Percentiles rank a stretch among this genome's conserved stretches.
These are phyloP conservation scores for Colletotrichum tabaci DNA, from an alignment of 2,329 filamentous ascomycete species.

Conservation along the genomic window DNA sequence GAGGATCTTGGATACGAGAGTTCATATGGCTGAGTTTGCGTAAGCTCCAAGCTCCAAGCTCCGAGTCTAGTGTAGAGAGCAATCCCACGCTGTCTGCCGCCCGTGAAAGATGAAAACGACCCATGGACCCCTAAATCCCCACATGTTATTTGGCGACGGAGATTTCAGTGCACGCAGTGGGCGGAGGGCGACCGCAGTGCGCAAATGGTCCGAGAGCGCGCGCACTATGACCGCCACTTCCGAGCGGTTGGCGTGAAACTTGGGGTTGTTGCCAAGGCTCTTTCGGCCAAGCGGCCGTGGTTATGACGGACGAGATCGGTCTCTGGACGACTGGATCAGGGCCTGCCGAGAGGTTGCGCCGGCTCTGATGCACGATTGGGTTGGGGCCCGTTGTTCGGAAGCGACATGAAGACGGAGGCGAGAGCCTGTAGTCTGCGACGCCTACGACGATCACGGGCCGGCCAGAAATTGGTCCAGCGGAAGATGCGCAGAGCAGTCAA, in stretches of 20 bases:
- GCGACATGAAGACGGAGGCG: conserved; percentile 33
- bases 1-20: not conserved
- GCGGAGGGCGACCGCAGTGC: conserved; percentile 4
- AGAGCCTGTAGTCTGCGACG: conserved; percentile 36
- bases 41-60: not conserved
- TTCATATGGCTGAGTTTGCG: not conserved
- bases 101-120: not conserved
- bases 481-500: conserved; percentile 16
- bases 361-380: conserved; percentile 3
- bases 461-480: conserved; percentile 22
- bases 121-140: conserved; percentile 26
- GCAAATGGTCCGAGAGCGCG: conserved; percentile 9
- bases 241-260: conserved; percentile 11
- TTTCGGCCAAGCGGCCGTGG: conserved; percentile 6
- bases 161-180: conserved; percentile 13
- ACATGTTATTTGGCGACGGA: conserved; percentile 13
- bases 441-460: conserved; percentile 35
- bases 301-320: not conserved
- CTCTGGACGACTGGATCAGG: not conserved
- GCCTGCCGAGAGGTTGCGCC: conserved; percentile 9
- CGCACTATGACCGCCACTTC: conserved; percentile 21
- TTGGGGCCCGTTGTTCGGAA: conserved; percentile 13
- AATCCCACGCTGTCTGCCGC: no score
- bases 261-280: not conserved
- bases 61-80: no score